Base-by-base conservation (phyloP, 1,284 basidiomycete genomes). In the Pholiota adiposa region DNA sequence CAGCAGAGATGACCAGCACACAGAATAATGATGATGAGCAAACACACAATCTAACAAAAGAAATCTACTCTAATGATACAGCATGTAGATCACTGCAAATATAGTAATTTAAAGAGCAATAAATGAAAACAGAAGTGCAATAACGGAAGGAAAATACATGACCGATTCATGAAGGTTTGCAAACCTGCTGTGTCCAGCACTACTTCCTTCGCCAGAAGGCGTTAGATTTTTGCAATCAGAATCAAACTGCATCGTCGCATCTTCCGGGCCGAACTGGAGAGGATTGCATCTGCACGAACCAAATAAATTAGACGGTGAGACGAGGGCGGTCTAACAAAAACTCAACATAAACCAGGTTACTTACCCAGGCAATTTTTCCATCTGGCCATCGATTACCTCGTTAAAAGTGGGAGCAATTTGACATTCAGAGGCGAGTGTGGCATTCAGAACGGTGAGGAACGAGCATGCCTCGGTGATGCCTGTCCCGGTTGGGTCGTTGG, bases 391-490 rank as follows among this genome's bases (percentile, higher is more conserved):
- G 31, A 70, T 65, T 18, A 53, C 53, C 60, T 76, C 79, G 53
- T 74, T 70, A 36, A 80, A 70, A 16, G 72, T 65, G 2, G 77
- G 65, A 8, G 66, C 56, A 23, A 75, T 72, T 60, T 75, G 75
- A 68, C 79, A 82, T 6, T 63, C 38, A 23, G 68, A 65, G 14
- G 69, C 72, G 12, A 56, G 57, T 12, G 65, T 50, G 2, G 72
- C 68, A 6, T 63, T 58, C 8, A 62, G 51, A 3, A 79, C 72
- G 16, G 69, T 76, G 41, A 78, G 68, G 67, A 70, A 76, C 23
- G 68, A 62, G 71, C 83, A 84, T 3, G 77, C 75, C 51, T 77
- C 77, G 2, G 81, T 76, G 16, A 77, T 69, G 18, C 74, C 75
- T 63, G 62, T 69, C 31, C 69, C 71, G 1, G 77, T 79, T 9